These are phyloP conservation scores for Podospora australis DNA, from an alignment of 495 filamentous ascomycete species.

Conservation along the genomic window DNA sequence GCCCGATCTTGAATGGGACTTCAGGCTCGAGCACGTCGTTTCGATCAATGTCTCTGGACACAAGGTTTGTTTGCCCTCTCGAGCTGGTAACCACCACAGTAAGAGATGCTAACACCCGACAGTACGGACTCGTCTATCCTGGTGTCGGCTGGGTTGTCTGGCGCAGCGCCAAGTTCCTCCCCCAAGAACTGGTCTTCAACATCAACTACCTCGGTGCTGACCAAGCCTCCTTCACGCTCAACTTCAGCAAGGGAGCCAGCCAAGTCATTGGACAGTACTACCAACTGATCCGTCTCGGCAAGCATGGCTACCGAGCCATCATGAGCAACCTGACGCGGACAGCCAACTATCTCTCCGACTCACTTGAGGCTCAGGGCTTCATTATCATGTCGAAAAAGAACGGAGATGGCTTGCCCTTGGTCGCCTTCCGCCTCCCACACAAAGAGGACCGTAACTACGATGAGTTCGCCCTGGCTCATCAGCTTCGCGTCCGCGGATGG, in stretches of 20 bases:
- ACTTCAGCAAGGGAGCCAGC: slow-evolving; percentile 88
- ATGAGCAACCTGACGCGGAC: slow-evolving; percentile 83
- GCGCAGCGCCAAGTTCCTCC: slow-evolving; percentile 75
- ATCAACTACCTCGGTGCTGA: slow-evolving; percentile 95
- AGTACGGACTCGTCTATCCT: slow-evolving; percentile 68
- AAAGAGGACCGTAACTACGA: slow-evolving; percentile 59
- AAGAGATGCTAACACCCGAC: slow-evolving; percentile 1
- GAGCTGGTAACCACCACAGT: background rate
- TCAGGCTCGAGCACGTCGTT: slow-evolving; percentile 75
- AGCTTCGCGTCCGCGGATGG: slow-evolving; percentile 78
- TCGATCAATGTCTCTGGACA: slow-evolving; percentile 91
- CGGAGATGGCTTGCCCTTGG: slow-evolving; percentile 73
- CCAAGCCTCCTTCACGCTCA: slow-evolving; percentile 94
- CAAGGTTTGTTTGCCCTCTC: slow-evolving; percentile 58
- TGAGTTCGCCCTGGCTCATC: slow-evolving; percentile 76
- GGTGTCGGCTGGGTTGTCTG: slow-evolving; percentile 92
- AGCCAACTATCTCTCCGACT: slow-evolving; percentile 67
- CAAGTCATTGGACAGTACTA: slow-evolving; percentile 96
- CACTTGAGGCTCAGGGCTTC: slow-evolving; percentile 68
- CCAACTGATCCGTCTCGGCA: slow-evolving; percentile 86
- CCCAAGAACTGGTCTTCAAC: slow-evolving; percentile 90
- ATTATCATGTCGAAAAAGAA: slow-evolving; percentile 72
- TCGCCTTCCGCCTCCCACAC: slow-evolving; percentile 70
- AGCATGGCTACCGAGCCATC: slow-evolving; percentile 78
- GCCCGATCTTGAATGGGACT: slow-evolving; percentile 82